Evolutionary conservation across 2,329 filamentous ascomycete species (phyloP).

Genomic region (Talaromyces sp.): DNA sequence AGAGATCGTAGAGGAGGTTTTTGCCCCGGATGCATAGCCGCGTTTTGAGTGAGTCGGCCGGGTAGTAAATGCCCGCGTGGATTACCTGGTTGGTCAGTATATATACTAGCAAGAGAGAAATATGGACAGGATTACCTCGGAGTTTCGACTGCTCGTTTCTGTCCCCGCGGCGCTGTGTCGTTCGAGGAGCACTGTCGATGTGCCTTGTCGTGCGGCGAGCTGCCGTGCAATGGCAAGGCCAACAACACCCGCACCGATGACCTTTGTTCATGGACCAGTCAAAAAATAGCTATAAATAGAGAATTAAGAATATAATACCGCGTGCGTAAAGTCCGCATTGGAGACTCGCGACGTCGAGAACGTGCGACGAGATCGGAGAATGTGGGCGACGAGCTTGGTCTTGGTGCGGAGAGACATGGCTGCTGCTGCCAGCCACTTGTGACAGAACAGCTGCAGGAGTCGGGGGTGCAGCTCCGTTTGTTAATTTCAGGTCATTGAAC

Average conservation of each 20-base stretch:
- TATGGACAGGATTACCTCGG: constrained; percentile 56
- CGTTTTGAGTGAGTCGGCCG: constrained; percentile 69
- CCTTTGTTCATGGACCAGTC: constrained; percentile 23
- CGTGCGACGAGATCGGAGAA: constrained; percentile 40
- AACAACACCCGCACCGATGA: constrained; percentile 67
- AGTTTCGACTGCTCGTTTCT: constrained; percentile 85
- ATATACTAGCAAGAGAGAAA: no score
- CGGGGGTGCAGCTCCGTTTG: neutral
- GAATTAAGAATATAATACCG: constrained; percentile 29
- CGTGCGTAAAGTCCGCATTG: constrained; percentile 58
- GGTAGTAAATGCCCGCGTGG: constrained; percentile 92
- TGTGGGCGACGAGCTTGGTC: constrained; percentile 2
- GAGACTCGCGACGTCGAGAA: constrained; percentile 3
- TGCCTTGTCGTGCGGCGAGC: constrained; percentile 55
- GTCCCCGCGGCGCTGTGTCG: constrained; percentile 69
- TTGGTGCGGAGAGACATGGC: constrained; percentile 5
- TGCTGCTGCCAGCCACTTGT: no score
- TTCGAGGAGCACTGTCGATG: constrained; percentile 72
- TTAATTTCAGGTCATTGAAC: neutral
- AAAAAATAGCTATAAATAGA: neutral
- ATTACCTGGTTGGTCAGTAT: constrained; percentile 58
- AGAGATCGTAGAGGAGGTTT: constrained; percentile 72
- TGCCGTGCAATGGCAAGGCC: constrained; percentile 73
- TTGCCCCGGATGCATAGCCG: constrained; percentile 73
- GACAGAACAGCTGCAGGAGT: neutral